Conservation (phyloP, 2,329 filamentous ascomycete genomes). For the Diaporthe sp. region DNA sequence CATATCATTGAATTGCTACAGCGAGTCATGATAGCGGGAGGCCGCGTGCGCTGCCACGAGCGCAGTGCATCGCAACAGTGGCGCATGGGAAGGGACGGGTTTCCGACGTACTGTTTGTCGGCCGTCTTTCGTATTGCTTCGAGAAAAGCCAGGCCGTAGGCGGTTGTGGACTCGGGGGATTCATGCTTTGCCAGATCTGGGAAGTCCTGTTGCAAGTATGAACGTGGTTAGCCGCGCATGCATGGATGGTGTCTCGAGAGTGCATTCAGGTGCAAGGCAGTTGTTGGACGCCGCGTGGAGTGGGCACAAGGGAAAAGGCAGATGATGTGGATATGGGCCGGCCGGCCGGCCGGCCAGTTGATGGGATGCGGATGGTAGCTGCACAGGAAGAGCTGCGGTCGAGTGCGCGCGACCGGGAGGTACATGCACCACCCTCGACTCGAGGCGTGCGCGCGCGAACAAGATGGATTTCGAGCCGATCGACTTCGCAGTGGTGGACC, state of each 20-base stretch:
- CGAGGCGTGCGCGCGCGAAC: slow-evolving; percentile 30
- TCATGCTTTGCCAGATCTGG: slow-evolving; percentile 67
- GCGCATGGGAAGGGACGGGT: slow-evolving; percentile 17
- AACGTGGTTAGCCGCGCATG: slow-evolving; percentile 29
- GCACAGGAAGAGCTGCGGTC: neutral
- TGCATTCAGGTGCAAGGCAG: neutral
- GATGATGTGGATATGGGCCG: neutral
- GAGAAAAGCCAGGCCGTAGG: slow-evolving; percentile 79
- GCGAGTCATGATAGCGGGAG: slow-evolving; percentile 22
- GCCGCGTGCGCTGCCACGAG: slow-evolving; percentile 26
- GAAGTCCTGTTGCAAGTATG: slow-evolving; percentile 51
- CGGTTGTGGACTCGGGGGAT: slow-evolving; percentile 75
- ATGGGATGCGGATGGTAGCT: slow-evolving; percentile 6
- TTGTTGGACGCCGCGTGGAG: neutral
- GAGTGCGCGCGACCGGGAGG: neutral
- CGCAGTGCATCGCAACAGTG: neutral
- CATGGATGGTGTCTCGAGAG: slow-evolving; percentile 1
- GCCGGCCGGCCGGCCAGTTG: neutral
- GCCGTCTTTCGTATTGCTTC: slow-evolving; percentile 80
- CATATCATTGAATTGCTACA: slow-evolving; percentile 11
- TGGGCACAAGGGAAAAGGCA: neutral
- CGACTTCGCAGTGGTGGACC: slow-evolving; percentile 35
- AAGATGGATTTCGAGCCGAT: neutral
- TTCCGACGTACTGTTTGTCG: slow-evolving; percentile 79
- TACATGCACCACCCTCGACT: neutral